These are phyloP conservation scores for Akanthomyces lecanii DNA, from an alignment of 2,329 filamentous ascomycete species.

Conservation along the genomic window DNA sequence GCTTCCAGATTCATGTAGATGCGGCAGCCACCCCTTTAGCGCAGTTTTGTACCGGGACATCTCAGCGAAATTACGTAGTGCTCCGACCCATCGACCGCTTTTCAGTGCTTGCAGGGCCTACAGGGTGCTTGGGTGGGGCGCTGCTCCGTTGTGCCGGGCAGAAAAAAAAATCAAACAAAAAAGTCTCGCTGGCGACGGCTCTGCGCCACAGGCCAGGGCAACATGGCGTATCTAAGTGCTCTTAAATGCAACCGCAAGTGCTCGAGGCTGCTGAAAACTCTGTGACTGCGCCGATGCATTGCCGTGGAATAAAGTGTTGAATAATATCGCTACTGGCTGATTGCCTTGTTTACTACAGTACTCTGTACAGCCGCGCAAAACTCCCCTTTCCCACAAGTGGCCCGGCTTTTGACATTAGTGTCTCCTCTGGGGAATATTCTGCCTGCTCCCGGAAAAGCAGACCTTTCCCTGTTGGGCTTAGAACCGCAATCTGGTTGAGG, in stretches of 20 bases:
- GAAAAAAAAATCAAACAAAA: not conserved
- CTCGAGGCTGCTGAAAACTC: not conserved
- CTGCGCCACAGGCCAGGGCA: not conserved
- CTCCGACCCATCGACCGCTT: constrained; percentile 24
- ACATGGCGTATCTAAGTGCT: not conserved
- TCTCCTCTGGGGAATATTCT: constrained; percentile 1
- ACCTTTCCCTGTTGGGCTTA: constrained; percentile 27
- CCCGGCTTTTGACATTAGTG: constrained; percentile 8
- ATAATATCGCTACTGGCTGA: not conserved
- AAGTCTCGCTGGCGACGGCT: not conserved
- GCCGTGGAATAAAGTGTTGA: not conserved
- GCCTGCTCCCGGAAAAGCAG: not conserved
- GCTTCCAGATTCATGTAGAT: not conserved
- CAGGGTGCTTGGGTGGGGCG: constrained; percentile 9
- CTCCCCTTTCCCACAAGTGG: constrained; percentile 14
- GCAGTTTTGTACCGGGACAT: constrained; percentile 23
- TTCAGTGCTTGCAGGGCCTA: not conserved
- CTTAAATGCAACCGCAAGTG: not conserved
- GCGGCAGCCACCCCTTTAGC: constrained; percentile 1
- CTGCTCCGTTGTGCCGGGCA: constrained; percentile 8
- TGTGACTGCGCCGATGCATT: too few species aligned
- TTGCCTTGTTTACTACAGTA: not conserved
- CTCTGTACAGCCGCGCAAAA: not conserved
- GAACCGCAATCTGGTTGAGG: constrained; percentile 42
- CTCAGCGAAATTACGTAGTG: constrained; percentile 19